A percentile compares a stretch with the other conserved stretches of the same genome.
phyloP scores from a whole-genome alignment of 2,329 filamentous ascomycete genomes.

The Aspergillus udagawae region DNA sequence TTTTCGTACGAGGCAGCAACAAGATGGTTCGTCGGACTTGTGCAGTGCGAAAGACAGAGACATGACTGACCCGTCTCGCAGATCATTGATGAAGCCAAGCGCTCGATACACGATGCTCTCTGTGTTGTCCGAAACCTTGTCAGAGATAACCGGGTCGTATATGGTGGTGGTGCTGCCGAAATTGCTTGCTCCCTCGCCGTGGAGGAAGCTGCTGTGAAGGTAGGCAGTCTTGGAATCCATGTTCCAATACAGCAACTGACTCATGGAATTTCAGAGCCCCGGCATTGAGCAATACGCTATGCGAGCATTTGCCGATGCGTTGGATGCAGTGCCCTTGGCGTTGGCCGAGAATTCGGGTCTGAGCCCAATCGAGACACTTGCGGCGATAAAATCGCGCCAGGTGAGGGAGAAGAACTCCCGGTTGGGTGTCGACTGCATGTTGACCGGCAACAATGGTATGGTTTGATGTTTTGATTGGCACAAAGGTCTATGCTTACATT shows the following conservation, averaged over 20 bases:
- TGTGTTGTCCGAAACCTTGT: conserved; percentile 98
- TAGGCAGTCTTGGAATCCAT: conserved; percentile 23
- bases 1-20: conserved; percentile 96
- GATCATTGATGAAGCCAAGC: conserved; percentile 99
- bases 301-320: conserved; percentile 92
- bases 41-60: not conserved
- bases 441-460: conserved; percentile 78
- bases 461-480: not conserved
- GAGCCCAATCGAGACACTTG: conserved; percentile 91
- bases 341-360: conserved; percentile 95
- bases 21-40: conserved; percentile 72
- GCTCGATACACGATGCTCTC: conserved; percentile 93
- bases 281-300: conserved; percentile 99
- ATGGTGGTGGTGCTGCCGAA: conserved; percentile 93
- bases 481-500: conserved; percentile 3
- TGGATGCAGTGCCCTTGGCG: conserved; percentile 91
- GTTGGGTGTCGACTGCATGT: conserved; percentile 97
- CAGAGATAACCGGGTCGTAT: conserved; percentile 92
- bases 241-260: conserved; percentile 1
- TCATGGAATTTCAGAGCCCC: conserved; percentile 57
- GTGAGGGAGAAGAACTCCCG: conserved; percentile 77
- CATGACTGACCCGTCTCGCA: conserved; percentile 35
- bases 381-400: conserved; percentile 93
- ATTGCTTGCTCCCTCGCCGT: conserved; percentile 96
- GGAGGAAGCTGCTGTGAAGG: conserved; percentile 86